phyloP scores from a whole-genome alignment of 768 basidiomycete species.

The Leccinellum albellum region DNA sequence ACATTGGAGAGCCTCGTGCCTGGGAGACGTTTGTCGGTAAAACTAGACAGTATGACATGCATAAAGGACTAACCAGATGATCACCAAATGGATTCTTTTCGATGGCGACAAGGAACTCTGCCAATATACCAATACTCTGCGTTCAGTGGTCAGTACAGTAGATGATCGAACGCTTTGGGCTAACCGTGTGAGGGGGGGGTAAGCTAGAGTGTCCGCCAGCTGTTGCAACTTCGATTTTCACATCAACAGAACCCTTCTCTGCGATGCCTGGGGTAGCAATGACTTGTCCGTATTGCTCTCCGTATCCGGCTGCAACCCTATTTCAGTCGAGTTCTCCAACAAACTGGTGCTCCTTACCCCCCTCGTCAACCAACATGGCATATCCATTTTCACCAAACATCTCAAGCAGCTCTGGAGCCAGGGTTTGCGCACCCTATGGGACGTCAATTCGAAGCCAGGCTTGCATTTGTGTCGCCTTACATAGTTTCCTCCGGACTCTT shows the following conservation, averaged over 20 bases:
- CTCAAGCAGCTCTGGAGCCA: conserved; percentile 46
- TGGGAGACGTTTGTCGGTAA: conserved; percentile 17
- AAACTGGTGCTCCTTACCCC: conserved; percentile 43
- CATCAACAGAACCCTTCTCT: conserved; percentile 71
- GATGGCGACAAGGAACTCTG: conserved; percentile 61
- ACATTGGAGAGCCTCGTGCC: conserved; percentile 57
- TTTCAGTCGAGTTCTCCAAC: neutral
- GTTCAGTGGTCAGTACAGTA: conserved; percentile 8
- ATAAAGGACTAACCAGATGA: conserved; percentile 41
- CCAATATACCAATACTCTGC: conserved; percentile 78
- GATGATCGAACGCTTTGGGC: conserved; percentile 6
- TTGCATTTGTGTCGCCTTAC: conserved; percentile 25
- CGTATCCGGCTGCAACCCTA: conserved; percentile 42
- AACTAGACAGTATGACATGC: neutral
- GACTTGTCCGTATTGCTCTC: conserved; percentile 46
- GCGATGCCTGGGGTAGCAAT: conserved; percentile 62
- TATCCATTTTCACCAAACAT: conserved; percentile 71
- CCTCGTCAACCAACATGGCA: conserved; percentile 85
- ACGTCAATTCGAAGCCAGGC: neutral
- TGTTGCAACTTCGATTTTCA: conserved; percentile 58
- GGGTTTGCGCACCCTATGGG: conserved; percentile 49
- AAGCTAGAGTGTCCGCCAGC: conserved; percentile 85
- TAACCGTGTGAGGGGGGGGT: conserved; percentile 76
- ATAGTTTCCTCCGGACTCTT: conserved; percentile 56
- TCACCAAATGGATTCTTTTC: conserved; percentile 61